These are phyloP conservation scores for Scedosporium boydii DNA, from an alignment of 2,329 filamentous ascomycete species.

Conservation along the genomic window DNA sequence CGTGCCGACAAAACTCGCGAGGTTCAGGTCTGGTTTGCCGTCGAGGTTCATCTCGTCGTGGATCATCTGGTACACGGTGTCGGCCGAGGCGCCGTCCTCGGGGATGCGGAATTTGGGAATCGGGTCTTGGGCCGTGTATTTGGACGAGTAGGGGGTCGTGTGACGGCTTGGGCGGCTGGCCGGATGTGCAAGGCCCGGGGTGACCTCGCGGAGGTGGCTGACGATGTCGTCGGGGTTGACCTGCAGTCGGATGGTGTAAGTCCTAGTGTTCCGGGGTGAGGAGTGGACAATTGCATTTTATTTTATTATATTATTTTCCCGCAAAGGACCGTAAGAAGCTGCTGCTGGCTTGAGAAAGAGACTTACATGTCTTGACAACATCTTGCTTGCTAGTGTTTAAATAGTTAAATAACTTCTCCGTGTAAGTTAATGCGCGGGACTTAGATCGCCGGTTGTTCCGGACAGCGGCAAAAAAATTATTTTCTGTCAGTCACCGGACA, in stretches of 20 bases:
- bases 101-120: conserved; percentile 53
- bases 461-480: too few species aligned
- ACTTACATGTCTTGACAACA: conserved; percentile 1
- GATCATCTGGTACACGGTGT: conserved; percentile 56
- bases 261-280: background rate
- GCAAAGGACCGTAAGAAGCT: too few species aligned
- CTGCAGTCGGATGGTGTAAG: conserved; percentile 17
- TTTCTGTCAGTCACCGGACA: background rate
- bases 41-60: conserved; percentile 55
- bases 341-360: too few species aligned
- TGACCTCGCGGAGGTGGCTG: conserved; percentile 35
- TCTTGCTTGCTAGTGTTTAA: background rate
- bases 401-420: background rate
- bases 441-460: too few species aligned
- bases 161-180: conserved; percentile 32
- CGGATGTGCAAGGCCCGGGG: conserved; percentile 24
- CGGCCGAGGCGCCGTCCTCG: conserved; percentile 45
- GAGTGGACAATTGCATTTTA: background rate
- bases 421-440: background rate
- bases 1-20: conserved; percentile 62
- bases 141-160: conserved; percentile 46
- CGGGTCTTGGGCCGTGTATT: conserved; percentile 43
- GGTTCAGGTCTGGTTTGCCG: conserved; percentile 57
- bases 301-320: too few species aligned
- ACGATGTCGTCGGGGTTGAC: conserved; percentile 48